Conservation (phyloP, 176 grass and related monocot genomes). For the Aegilops sharonensis region DNA sequence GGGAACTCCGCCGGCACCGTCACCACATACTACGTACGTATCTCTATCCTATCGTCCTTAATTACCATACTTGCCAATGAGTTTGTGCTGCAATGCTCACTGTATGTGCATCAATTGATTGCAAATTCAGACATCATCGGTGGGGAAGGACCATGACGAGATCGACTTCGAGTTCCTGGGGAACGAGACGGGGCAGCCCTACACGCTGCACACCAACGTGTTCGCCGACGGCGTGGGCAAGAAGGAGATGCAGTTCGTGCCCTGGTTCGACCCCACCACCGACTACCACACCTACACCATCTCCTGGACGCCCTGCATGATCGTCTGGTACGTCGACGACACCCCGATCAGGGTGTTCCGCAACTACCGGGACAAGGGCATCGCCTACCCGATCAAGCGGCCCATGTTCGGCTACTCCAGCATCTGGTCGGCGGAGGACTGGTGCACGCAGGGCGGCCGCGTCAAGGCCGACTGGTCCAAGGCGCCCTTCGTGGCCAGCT, state of each 20-base stretch:
- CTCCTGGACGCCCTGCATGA: conserved; percentile 63
- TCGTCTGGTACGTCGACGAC: conserved; percentile 45
- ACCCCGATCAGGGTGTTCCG: conserved; percentile 59
- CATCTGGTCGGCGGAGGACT: conserved; percentile 78
- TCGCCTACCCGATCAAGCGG: conserved; percentile 42
- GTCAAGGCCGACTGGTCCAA: conserved; percentile 64
- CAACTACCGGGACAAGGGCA: conserved; percentile 47
- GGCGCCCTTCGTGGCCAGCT: conserved; percentile 40
- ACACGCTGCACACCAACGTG: conserved; percentile 65
- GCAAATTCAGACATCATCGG: neutral
- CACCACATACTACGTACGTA: conserved; percentile 51
- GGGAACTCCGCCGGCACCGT: conserved; percentile 45
- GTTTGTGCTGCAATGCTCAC: no score
- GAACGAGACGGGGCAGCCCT: conserved; percentile 43
- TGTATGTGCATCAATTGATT: no score
- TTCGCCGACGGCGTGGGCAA: conserved; percentile 48
- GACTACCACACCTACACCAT: conserved; percentile 85
- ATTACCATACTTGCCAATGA: no score
- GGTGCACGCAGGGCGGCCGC: conserved; percentile 61
- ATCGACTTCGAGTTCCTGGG: neutral
- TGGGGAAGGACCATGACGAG: neutral
- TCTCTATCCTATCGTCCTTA: no score
- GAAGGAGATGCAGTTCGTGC: conserved; percentile 59
- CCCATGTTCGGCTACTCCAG: conserved; percentile 58
- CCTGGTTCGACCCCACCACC: conserved; percentile 67